A percentile compares a stretch with the other conserved stretches of the same genome.
These are phyloP conservation scores for Annulohypoxylon truncatum DNA, from an alignment of 2,329 filamentous ascomycete genomes.

Conservation along the genomic window DNA sequence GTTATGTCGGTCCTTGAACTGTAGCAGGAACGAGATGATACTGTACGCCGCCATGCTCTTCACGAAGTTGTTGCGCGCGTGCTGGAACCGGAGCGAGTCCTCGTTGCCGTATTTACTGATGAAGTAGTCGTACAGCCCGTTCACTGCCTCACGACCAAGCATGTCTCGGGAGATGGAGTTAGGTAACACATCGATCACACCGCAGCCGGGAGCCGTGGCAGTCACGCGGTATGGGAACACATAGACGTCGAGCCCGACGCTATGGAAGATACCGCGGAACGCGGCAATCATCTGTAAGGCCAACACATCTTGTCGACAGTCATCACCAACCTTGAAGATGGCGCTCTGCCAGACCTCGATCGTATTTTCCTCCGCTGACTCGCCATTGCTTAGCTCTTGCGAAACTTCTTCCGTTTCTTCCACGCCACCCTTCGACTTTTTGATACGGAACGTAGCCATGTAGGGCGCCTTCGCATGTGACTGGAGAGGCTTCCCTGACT, in stretches of 20 bases:
- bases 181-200: constrained; percentile 96
- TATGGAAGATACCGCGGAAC: constrained; percentile 96
- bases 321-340: constrained; percentile 99
- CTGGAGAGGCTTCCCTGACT: constrained; percentile 96
- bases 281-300: constrained; percentile 98
- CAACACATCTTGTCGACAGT: constrained; percentile 96
- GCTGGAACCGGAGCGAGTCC: constrained; percentile 93
- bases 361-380: constrained; percentile 61
- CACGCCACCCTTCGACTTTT: constrained; percentile 73
- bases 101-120: constrained; percentile 97
- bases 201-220: constrained; percentile 95
- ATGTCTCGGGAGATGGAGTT: constrained; percentile 99
- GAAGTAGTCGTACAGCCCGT: constrained; percentile 98
- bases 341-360: constrained; percentile 99
- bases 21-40: constrained; percentile 93
- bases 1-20: constrained; percentile 99
- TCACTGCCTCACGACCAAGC: constrained; percentile 97
- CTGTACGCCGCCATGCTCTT: constrained; percentile 99
- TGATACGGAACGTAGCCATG: constrained; percentile 98
- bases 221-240: constrained; percentile 98
- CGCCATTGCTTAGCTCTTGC: constrained; percentile 58
- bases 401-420: constrained; percentile 65
- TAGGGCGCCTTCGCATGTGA: constrained; percentile 98
- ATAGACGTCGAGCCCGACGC: constrained; percentile 93
- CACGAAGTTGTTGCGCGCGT: constrained; percentile 95